Conservation (phyloP, 2,329 filamentous ascomycete genomes). For the Bipolaris cookei region DNA sequence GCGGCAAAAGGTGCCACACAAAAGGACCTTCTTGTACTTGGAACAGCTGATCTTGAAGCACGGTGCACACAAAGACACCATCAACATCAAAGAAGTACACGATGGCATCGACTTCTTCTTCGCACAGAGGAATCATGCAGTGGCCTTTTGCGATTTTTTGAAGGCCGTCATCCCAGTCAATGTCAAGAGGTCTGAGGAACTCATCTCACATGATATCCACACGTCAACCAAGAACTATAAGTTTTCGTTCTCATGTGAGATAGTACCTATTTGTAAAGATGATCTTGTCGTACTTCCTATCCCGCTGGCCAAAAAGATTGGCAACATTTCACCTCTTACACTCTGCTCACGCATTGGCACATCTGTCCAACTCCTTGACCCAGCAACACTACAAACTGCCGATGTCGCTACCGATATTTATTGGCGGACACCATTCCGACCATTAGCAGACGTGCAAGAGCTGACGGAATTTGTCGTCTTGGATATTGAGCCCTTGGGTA, state of each 20-base stretch:
- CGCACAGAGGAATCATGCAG: slow-evolving; percentile 84
- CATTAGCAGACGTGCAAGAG: slow-evolving; percentile 82
- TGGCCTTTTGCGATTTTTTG: slow-evolving; percentile 90
- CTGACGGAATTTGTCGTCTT: slow-evolving; percentile 93
- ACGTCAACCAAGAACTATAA: slow-evolving; percentile 93
- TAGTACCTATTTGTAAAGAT: slow-evolving; percentile 96
- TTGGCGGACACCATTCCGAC: slow-evolving; percentile 87
- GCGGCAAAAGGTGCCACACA: slow-evolving; percentile 95
- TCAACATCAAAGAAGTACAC: slow-evolving; percentile 97
- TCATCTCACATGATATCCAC: slow-evolving; percentile 93
- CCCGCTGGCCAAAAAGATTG: slow-evolving; percentile 82
- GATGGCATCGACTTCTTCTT: slow-evolving; percentile 98
- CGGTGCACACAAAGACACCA: slow-evolving; percentile 77
- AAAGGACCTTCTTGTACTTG: slow-evolving; percentile 81
- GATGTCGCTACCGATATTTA: slow-evolving; percentile 84
- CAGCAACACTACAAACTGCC: slow-evolving; percentile 86
- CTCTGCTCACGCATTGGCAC: slow-evolving; percentile 91
- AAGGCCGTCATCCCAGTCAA: slow-evolving; percentile 79
- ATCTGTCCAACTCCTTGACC: slow-evolving; percentile 86
- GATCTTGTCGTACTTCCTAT: slow-evolving; percentile 93
- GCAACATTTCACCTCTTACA: slow-evolving; percentile 86
- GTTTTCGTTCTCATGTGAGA: slow-evolving; percentile 85
- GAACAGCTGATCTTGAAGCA: slow-evolving; percentile 98
- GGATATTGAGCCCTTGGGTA: slow-evolving; percentile 83
- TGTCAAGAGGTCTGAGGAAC: slow-evolving; percentile 84